Percentiles rank a stretch among this genome's conserved stretches.
Evolutionary conservation across 2,329 filamentous ascomycete species (phyloP).

Genomic region (Dothideomycetes sp.): DNA sequence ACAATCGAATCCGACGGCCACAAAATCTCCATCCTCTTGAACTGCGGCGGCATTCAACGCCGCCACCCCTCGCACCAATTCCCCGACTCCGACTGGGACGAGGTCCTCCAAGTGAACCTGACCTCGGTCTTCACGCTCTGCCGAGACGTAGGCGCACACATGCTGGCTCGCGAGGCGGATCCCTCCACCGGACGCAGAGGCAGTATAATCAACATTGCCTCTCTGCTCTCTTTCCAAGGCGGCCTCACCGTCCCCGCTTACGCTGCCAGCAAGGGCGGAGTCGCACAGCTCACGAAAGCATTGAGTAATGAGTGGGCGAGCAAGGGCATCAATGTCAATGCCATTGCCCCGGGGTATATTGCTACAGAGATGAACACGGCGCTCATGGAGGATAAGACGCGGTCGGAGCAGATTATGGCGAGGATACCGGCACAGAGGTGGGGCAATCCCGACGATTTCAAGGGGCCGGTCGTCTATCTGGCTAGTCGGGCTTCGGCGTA

Average conservation of each 20-base stretch:
- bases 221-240: conserved; percentile 73
- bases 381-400: conserved; percentile 58
- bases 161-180: conserved; percentile 47
- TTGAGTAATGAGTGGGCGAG: conserved; percentile 77
- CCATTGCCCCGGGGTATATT: conserved; percentile 82
- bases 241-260: conserved; percentile 84
- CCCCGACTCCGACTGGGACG: conserved; percentile 65
- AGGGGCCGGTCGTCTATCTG: conserved; percentile 68
- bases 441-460: conserved; percentile 79
- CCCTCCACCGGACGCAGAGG: conserved; percentile 48
- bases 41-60: conserved; percentile 78
- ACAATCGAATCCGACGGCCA: conserved; percentile 49
- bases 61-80: conserved; percentile 67
- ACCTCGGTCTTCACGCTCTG: conserved; percentile 67
- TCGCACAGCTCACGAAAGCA: conserved; percentile 75
- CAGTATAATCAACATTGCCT: conserved; percentile 75
- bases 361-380: conserved; percentile 91
- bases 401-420: conserved; percentile 62
- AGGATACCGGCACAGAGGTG: conserved; percentile 77
- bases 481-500: conserved; percentile 68
- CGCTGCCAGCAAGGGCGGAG: conserved; percentile 73
- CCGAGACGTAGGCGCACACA: conserved; percentile 68
- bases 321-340: conserved; percentile 76
- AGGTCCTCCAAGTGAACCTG: conserved; percentile 80
- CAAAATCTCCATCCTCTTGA: conserved; percentile 67